Evolutionary conservation across 1,139 yeast genomes (phyloP), one percentile per base, ranked within the genome.

Genomic region (Candida pseudocylindracea): DNA sequence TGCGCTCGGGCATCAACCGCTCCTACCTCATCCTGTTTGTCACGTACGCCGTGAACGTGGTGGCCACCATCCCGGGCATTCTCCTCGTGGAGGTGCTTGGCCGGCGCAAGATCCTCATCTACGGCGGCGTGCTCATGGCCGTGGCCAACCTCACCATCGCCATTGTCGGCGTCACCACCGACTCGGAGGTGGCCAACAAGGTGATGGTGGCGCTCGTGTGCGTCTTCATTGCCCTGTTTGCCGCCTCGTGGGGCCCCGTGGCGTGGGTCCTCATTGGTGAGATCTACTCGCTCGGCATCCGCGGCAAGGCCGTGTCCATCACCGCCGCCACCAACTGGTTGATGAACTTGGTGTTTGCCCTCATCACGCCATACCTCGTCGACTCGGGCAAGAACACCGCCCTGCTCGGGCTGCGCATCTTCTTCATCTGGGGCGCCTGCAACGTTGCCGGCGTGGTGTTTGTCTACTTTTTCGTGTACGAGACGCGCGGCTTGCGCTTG

Each of bases 11-110:
- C 4, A 54, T 75, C 29, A 8, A 25, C 26, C 45, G 55, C 7
- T 60, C 69, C 42, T 75, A 72, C 45, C 45, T 73, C 37, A 70
- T 74, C 50, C 72, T 85, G 7, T 64, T 76, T 34, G 51, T 72
- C 32, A 74, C 88, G 2, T 75, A 75, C 48, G 68, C 73, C 8
- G 83, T 75, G 13, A 76, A 75, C 47, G 78, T 71, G 30, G 57
- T 60, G 3, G 70, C 67, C 43, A 74, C 81, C 2, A 57, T 76
- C 3, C 85, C 85, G 0, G 85, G 88, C 3, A 67, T 76, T 33
- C 48, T 73, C 32, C 53, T 73, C 27, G 72, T 75, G 39, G 91
- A 76, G 48, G 56, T 63, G 13, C 58, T 70, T 34, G 88, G 88
- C 36, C 57, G 88, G 46, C 52, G 88, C 35, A 61, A 59, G 40